Percentiles rank a stretch among this genome's conserved stretches.
These are phyloP conservation scores for Colletotrichum cereale DNA, from an alignment of 2,329 filamentous ascomycete species.

Conservation along the genomic window DNA sequence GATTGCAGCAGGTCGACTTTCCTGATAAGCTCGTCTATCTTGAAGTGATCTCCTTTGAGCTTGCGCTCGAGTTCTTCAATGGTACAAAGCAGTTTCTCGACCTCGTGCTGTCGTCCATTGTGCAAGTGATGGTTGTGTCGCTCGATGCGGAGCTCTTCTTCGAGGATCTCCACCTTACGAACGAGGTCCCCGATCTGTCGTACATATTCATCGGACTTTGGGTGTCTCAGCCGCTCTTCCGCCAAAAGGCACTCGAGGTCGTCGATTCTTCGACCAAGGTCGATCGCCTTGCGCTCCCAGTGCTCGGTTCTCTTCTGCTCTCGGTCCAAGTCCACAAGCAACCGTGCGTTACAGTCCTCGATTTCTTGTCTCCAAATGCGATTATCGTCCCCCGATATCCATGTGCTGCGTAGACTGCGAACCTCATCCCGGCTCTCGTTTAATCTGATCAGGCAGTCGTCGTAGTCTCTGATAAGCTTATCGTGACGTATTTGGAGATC, in stretches of 20 bases:
- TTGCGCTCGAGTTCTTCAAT: conserved; percentile 30
- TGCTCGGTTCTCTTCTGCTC: conserved; percentile 96
- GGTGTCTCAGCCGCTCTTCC: conserved; percentile 27
- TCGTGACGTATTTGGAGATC: conserved; percentile 30
- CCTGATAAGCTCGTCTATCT: conserved; percentile 25
- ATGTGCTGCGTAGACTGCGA: conserved; percentile 23
- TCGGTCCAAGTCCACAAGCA: conserved; percentile 83
- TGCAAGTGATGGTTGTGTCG: conserved; percentile 23
- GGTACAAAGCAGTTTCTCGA: conserved; percentile 27
- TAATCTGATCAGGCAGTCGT: conserved; percentile 10
- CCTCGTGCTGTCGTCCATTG: conserved; percentile 20
- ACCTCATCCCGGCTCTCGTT: conserved; percentile 29
- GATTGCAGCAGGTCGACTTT: conserved; percentile 34
- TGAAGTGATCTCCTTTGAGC: conserved; percentile 28
- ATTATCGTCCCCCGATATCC: conserved; percentile 26
- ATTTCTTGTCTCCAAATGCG: conserved; percentile 31
- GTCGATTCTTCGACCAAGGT: conserved; percentile 24
- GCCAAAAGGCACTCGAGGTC: conserved; percentile 29
- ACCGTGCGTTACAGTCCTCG: conserved; percentile 28
- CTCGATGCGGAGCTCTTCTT: conserved; percentile 32
- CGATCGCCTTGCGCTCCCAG: conserved; percentile 84
- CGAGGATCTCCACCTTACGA: conserved; percentile 33
- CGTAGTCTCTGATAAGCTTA: conserved; percentile 30
- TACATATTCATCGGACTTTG: conserved; percentile 18
- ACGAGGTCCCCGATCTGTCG: conserved; percentile 32